Conservation (phyloP, 441 rosid species). For the Bruguiera hainesii region DNA sequence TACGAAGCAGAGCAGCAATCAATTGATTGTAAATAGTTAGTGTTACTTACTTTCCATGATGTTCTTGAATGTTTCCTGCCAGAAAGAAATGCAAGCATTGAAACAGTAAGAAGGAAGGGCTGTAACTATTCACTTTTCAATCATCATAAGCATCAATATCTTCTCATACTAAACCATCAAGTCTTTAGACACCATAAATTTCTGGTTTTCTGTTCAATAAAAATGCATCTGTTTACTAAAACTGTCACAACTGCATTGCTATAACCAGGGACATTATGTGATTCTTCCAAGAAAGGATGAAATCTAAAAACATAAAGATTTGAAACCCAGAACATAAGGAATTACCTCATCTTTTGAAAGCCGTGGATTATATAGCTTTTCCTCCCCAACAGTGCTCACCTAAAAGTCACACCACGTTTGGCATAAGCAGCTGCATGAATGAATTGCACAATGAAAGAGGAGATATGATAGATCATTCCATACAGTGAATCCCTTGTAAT, state of each 20-base stretch:
- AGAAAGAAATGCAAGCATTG: background rate
- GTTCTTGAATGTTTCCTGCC: constrained; percentile 70
- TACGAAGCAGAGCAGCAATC: background rate
- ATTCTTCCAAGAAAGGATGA: too few relatives aligned
- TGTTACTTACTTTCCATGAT: constrained; percentile 75
- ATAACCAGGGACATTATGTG: too few relatives aligned
- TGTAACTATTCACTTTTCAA: background rate
- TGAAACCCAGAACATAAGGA: background rate
- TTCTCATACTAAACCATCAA: background rate
- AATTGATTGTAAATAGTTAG: background rate
- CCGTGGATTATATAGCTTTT: background rate
- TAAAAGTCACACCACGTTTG: constrained; percentile 23
- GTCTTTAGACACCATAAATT: background rate
- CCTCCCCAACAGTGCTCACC: constrained; percentile 50
- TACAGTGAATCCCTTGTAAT: constrained; percentile 83
- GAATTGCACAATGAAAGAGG: constrained; percentile 8
- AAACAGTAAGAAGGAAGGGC: constrained; percentile 2
- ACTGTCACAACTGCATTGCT: too few relatives aligned
- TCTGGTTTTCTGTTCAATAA: background rate
- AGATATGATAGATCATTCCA: constrained; percentile 13
- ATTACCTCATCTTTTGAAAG: background rate
- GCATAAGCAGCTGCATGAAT: constrained; percentile 11
- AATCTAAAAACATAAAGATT: too few relatives aligned
- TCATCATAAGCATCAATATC: background rate
- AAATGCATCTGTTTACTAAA: background rate